These are phyloP conservation scores for Alternaria gaisen DNA, from an alignment of 2,329 filamentous ascomycete genomes.

Conservation along the genomic window DNA sequence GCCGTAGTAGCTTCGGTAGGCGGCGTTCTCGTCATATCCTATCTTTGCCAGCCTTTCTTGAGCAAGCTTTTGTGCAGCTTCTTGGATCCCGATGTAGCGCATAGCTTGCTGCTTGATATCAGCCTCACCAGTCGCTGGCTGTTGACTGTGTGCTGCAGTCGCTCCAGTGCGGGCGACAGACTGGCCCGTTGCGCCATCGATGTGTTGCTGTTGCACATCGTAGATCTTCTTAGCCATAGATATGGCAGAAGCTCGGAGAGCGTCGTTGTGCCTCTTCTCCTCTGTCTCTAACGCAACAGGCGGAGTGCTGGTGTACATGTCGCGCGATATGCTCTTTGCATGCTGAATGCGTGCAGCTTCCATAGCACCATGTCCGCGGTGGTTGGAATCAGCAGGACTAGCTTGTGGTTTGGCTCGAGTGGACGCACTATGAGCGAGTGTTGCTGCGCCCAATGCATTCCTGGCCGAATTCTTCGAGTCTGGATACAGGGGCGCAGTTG, in stretches of 20 bases:
- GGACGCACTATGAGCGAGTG: constrained; percentile 65
- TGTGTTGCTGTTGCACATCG: constrained; percentile 69
- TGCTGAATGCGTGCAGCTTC: constrained; percentile 71
- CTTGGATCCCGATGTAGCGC: constrained; percentile 73
- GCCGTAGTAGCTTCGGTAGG: constrained; percentile 81
- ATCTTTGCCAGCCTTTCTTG: constrained; percentile 84
- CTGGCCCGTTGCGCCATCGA: constrained; percentile 56
- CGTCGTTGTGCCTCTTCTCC: constrained; percentile 75
- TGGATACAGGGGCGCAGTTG: constrained; percentile 59
- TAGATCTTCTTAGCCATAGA: constrained; percentile 94
- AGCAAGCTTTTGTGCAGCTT: constrained; percentile 85
- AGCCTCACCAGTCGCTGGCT: constrained; percentile 40
- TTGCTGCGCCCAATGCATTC: constrained; percentile 78
- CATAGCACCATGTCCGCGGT: constrained; percentile 59
- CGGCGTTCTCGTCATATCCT: constrained; percentile 72
- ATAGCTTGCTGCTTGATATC: constrained; percentile 64
- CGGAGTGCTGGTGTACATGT: constrained; percentile 81
- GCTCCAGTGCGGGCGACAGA: constrained; percentile 47
- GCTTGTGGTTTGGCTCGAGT: constrained; percentile 34
- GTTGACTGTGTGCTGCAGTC: constrained; percentile 43
- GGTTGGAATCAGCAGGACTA: constrained; percentile 40
- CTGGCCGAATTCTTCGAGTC: constrained; percentile 67
- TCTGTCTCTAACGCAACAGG: constrained; percentile 76
- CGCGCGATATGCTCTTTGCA: constrained; percentile 73
- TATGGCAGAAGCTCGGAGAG: constrained; percentile 81